Conservation (phyloP, 345 rosid species). For the Eucalyptus fibrosa region DNA sequence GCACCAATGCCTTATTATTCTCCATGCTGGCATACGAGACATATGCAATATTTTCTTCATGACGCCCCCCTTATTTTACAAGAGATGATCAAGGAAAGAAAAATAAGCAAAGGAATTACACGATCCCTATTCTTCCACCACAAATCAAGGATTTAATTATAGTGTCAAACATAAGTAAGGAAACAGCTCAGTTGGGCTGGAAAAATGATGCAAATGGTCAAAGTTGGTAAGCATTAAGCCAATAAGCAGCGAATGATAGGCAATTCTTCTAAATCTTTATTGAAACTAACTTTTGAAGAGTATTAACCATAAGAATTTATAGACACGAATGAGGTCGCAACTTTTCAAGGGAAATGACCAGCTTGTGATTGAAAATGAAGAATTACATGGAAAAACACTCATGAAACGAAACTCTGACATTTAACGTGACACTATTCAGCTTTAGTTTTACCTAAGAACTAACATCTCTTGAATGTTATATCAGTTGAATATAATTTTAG, state of each 20-base stretch:
- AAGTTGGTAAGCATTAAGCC: not conserved
- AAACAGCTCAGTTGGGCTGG: fast-evolving
- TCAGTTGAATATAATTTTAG: not conserved
- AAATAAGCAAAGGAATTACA: fast-evolving
- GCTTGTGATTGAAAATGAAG: not conserved
- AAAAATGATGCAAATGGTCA: fast-evolving
- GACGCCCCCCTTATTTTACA: fast-evolving
- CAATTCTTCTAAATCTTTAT: fast-evolving
- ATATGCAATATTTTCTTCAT: too few species aligned
- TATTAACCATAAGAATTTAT: too few species aligned
- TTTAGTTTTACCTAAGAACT: too few species aligned
- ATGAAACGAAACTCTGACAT: too few species aligned
- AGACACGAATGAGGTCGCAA: too few species aligned
- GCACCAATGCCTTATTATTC: too few species aligned
- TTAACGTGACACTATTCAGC: not conserved
- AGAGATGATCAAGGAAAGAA: not conserved
- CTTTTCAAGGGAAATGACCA: not conserved
- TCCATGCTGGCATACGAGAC: fast-evolving
- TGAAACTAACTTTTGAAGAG: not conserved
- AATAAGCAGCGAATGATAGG: fast-evolving
- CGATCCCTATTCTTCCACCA: fast-evolving
- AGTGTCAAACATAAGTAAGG: fast-evolving
- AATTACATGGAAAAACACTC: not conserved
- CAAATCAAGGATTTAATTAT: not conserved
- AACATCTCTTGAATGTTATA: not conserved